Evolutionary conservation across 1,284 basidiomycete genomes (phyloP), one percentile per base, ranked within the genome.

Genomic region (Irpex sp.): DNA sequence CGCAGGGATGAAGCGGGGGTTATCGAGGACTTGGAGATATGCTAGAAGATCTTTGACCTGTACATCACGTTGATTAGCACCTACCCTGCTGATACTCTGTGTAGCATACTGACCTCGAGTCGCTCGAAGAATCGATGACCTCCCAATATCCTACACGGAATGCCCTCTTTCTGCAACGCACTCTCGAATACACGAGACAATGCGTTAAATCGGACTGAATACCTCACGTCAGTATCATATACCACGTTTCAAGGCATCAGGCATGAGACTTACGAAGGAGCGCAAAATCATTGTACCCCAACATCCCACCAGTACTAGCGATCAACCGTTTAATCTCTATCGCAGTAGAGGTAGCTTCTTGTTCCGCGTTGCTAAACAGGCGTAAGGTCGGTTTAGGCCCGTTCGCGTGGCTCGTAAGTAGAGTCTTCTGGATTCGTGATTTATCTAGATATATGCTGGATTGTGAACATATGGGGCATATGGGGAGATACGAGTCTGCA

Each of bases 81-180:
- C 73, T 61, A 64, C 65, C 51, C 5, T 21, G 54, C 56, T 33
- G n/a, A 56, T 15, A 15, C 15, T 33, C 19, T 13, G 8, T 54
- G 21, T 8, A 57, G 9, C 15, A 55, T 57, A 49, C 59, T 7
- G 39, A 86, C 87, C 79, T 93, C 92, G 67, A 85, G 74, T 6
- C 94, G 87, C 66, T 95, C 92, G 70, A 95, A 96, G 82, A 95
- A 95, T 73, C 90, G 92, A 73, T 91, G 87, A 0, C 93, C 93
- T 13, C 88, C 90, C 7, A 97, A 81, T 59, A 97, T 83, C 55
- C 87, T 79, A 69, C 84, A 88, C 0, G 94, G 93, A 54, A 97
- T 92, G 35, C 87, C 83, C 66, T 88, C 86, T 64, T 85, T 87
- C 72, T 94, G 92, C 19, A 97, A 75, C 0, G 89, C 88, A 13